phyloP scores from a whole-genome alignment of 2,329 filamentous ascomycete species.

The Arthrinium phaeospermum region DNA sequence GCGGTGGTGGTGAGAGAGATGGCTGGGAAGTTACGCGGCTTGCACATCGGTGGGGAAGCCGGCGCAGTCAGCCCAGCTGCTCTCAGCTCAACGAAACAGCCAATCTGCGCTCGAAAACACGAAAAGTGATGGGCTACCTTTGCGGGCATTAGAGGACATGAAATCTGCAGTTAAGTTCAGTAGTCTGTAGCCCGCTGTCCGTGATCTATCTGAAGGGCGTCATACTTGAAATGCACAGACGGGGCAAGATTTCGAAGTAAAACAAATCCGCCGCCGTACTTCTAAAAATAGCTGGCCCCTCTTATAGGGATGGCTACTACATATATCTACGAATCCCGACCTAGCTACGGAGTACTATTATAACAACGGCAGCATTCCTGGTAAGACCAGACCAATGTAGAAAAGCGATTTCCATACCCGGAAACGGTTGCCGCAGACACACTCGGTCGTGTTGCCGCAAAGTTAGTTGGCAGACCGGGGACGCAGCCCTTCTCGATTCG shows the following conservation, averaged over 20 bases:
- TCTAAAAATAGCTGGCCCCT: constrained; percentile 6
- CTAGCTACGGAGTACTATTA: background rate
- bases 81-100: background rate
- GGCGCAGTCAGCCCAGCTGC: background rate
- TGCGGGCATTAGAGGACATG: background rate
- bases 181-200: background rate
- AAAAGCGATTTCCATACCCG: background rate
- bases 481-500: background rate
- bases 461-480: no score
- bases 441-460: background rate
- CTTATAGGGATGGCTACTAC: constrained; percentile 1
- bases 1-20: background rate
- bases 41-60: background rate
- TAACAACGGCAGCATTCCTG: background rate
- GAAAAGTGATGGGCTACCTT: background rate
- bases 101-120: background rate
- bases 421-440: background rate
- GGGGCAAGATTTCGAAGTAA: constrained; percentile 4
- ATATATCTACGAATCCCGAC: background rate
- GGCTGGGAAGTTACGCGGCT: constrained; percentile 16
- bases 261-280: background rate
- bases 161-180: background rate
- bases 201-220: background rate
- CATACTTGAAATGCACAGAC: constrained; percentile 8
- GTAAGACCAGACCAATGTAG: background rate